Evolutionary conservation across 176 grass and related monocot species (phyloP), one percentile per base, ranked within the genome.

Genomic region (Oryza meridionalis): DNA sequence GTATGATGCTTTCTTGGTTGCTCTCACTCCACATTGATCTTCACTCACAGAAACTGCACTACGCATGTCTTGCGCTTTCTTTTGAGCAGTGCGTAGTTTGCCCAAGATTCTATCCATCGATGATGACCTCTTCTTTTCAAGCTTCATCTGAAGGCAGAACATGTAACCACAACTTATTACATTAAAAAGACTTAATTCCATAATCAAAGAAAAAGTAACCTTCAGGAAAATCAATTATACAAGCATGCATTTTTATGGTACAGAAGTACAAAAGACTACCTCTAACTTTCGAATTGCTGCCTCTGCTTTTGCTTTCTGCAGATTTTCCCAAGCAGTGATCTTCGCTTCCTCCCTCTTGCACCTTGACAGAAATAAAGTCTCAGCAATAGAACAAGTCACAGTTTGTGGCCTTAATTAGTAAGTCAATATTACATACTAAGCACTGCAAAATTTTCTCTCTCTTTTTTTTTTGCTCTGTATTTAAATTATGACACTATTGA

Each of bases 31-130:
- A 43, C 76, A 87, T 21, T 84, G 86, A 55, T 84, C 90, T 82
- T 96, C 89, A 64, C 77, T 85, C 14, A 70, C 24, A 61, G 84
- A 87, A 43, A 88, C 91, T 10, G 49, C 73, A 71, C 61, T 92
- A 21, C 93, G 93, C 97, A 96, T 96, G 82, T 92, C 90, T 24
- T 94, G 78, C 65, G 97, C 93, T 83, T 91, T 99, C 80, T 99
- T 99, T 65, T 99, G 93, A 73, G 97, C 89, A 42, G 81, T 85
- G 13, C 90, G 71, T 37, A 99, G 93, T 82, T 90, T 96, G 44
- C 76, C 88, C 70, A 99, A 66, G 81, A 99, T 99, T 87, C 74
- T 99, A 71, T 99, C 93, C 93, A 99, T 99, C 17, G 97, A 94
- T 8, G 86, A 91, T 24, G 91, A 95, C 62, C 93, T 92, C 83